Evolutionary conservation across 495 filamentous ascomycete genomes (phyloP), one percentile per base, ranked within the genome.

Genomic region (Parathielavia appendiculata): DNA sequence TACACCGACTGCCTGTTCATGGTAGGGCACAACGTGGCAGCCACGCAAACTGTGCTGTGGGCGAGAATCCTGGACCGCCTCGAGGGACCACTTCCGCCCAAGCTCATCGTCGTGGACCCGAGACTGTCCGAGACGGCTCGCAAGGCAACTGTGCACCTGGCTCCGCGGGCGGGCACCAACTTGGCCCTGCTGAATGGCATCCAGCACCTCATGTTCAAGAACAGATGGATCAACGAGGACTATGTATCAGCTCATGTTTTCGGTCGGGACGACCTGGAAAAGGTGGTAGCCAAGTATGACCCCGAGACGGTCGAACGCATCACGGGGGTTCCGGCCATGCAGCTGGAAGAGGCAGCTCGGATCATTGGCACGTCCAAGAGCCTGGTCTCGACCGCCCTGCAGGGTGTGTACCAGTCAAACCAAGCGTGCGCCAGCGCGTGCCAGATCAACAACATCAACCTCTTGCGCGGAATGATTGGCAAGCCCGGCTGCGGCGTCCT

Each of bases 361-460:
- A 35, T 50, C 32, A 50, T 50, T 10, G 47, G 26, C 13, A 50
- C 47, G 16, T 10, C 47, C 1, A 50, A 35, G 17, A 50, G 47
- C 9, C 9, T 50, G 26, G 30, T 50, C 8, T 50, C 47, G 6
- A 50, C 47, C 16, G 47, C 47, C 5, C 32, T 50, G 0, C 47
- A 50, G 32, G 47, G 47, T 1, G 47, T 50, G 8, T 50, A 50
- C 16, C 47, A 50, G 32, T 50, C 47, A 0, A 50, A 50, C 9
- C 47, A 50, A 23, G 47, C 47, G 12, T 36, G 30, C n/a, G 47
- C 47, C 14, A 50, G 47, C 32, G 47, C 47, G 5, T 50, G 47
- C 47, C 47, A 50, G 32, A 50, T 50, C 47, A 50, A 50, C 47
- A 50, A 50, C 32, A 50, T 50, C 47, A 50, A 50, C 47, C 47